Evolutionary conservation across 2,329 filamentous ascomycete genomes (phyloP), one percentile per base, ranked within the genome.

Genomic region (Alternaria solani): DNA sequence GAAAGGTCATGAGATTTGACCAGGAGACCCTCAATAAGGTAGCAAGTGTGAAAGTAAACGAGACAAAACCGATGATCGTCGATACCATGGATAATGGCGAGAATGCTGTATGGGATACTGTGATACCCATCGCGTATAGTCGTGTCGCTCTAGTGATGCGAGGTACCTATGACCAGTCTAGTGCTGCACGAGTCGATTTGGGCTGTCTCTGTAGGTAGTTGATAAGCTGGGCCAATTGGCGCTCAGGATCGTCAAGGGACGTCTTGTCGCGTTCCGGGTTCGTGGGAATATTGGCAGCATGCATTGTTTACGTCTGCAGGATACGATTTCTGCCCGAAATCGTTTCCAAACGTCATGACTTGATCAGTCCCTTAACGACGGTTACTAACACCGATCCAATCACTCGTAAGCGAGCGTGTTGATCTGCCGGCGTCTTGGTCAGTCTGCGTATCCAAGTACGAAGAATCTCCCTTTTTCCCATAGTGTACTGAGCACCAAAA

Each of bases 21-120:
- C 78, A 82, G 52, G 81, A 73, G 7, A 82, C 78, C 49, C 76
- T 73, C 26, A 82, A 49, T 64, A 81, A 77, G 16, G 80, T 82
- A n/a, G 69, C 73, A 18, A 81, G 59, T 0, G 81, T 82, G 69
- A 82, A 81, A 32, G 76, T 77, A 51, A 82, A 82, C 38, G 75
- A 78, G 28, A 82, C 70, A 59, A 82, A 78, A 49, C 80, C 80
- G 30, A 81, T 78, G 32, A 78, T 68, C 32, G 66, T 76, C 25
- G 70, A 75, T 28, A 74, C 69, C 23, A 81, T 48, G 12, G 75
- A 76, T 28, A 81, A 62, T 3, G 79, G 77, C 3, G 76, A 65
- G 25, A 77, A 70, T 3, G 66, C 65, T 8, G 59, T 56, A 39
- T 71, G 64, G 3, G 68, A 70, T 25, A 71, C 44, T 14, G 63